phyloP scores from a whole-genome alignment of 208 protist species.

The Trypanosoma rangeli region DNA sequence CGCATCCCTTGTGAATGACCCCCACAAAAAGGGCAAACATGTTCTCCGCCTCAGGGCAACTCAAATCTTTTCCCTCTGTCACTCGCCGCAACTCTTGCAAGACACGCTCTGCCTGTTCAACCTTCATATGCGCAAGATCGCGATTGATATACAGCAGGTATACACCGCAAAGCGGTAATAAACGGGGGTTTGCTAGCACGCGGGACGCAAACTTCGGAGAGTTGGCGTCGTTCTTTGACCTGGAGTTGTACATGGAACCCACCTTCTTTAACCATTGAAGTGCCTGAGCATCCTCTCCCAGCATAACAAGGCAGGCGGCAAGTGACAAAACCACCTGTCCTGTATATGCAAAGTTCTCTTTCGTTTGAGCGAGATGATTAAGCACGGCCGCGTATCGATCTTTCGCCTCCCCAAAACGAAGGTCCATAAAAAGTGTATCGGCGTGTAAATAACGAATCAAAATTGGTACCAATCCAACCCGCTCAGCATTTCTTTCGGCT shows the following conservation, averaged over 20 bases:
- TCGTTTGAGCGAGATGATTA: slow-evolving; percentile 63
- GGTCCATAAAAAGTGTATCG: slow-evolving; percentile 92
- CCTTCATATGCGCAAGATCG: slow-evolving; percentile 89
- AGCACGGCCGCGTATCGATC: slow-evolving; percentile 64
- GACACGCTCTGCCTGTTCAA: slow-evolving; percentile 69
- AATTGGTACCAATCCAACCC: slow-evolving; percentile 64
- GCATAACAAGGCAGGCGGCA: slow-evolving; percentile 85
- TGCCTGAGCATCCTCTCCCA: slow-evolving; percentile 61
- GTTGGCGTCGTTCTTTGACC: slow-evolving; percentile 91
- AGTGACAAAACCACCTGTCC: slow-evolving; percentile 84
- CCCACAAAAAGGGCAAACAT: slow-evolving; percentile 86
- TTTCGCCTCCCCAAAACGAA: slow-evolving; percentile 73
- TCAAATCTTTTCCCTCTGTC: slow-evolving; percentile 62
- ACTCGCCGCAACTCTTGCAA: slow-evolving; percentile 64
- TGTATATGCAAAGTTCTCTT: slow-evolving; percentile 86
- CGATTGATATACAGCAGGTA: slow-evolving; percentile 93
- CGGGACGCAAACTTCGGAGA: slow-evolving; percentile 83
- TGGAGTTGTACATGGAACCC: slow-evolving; percentile 82
- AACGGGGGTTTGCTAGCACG: slow-evolving; percentile 64
- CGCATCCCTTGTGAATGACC: slow-evolving; percentile 88
- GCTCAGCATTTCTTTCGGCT: slow-evolving; percentile 76
- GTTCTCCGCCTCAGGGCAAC: slow-evolving; percentile 67
- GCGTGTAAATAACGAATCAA: slow-evolving; percentile 88
- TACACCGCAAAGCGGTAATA: slow-evolving; percentile 78
- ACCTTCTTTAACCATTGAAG: slow-evolving; percentile 80